A percentile compares a stretch with the other conserved stretches of the same genome.
phyloP scores from a whole-genome alignment of 192 early-diverging fungal species.

The Umbelopsis ramanniana region DNA sequence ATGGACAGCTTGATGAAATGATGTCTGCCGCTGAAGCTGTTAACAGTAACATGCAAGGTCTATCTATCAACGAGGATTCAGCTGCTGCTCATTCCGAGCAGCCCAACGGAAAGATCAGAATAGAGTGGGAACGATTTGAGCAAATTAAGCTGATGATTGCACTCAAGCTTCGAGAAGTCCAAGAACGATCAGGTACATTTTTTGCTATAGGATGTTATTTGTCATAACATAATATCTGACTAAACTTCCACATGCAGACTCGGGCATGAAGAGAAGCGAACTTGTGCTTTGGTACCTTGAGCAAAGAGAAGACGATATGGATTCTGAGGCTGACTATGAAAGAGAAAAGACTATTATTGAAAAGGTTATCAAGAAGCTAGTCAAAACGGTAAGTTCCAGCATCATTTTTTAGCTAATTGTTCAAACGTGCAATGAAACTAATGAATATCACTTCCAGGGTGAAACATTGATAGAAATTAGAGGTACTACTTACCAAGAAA shows the following conservation, averaged over 20 bases:
- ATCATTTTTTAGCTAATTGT: not conserved
- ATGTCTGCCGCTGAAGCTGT: slow-evolving; percentile 39
- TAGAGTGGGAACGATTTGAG: slow-evolving; percentile 64
- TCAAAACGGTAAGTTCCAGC: slow-evolving; percentile 57
- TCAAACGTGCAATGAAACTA: not conserved
- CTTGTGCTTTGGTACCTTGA: slow-evolving; percentile 79
- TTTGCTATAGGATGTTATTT: not conserved
- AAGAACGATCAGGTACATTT: slow-evolving; percentile 24
- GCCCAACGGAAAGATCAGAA: slow-evolving; percentile 48
- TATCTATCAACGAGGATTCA: slow-evolving; percentile 22
- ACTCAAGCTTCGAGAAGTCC: slow-evolving; percentile 45
- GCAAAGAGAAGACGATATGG: slow-evolving; percentile 62
- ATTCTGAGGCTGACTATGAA: slow-evolving; percentile 62
- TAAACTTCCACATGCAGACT: slow-evolving; percentile 18
- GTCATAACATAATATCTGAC: not conserved
- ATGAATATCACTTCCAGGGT: slow-evolving; percentile 3
- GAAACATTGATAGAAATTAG: slow-evolving; percentile 34
- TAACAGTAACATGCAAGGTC: slow-evolving; percentile 27
- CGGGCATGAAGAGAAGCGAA: slow-evolving; percentile 55
- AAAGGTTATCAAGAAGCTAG: slow-evolving; percentile 69
- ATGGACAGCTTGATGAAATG: slow-evolving; percentile 32
- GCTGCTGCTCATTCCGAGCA: slow-evolving; percentile 27
- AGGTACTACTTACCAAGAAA: slow-evolving; percentile 20
- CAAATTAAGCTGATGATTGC: slow-evolving; percentile 57
- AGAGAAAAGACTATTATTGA: slow-evolving; percentile 64